Evolutionary conservation across 2,329 filamentous ascomycete species (phyloP).

Genomic region (Aspergillus sojae): DNA sequence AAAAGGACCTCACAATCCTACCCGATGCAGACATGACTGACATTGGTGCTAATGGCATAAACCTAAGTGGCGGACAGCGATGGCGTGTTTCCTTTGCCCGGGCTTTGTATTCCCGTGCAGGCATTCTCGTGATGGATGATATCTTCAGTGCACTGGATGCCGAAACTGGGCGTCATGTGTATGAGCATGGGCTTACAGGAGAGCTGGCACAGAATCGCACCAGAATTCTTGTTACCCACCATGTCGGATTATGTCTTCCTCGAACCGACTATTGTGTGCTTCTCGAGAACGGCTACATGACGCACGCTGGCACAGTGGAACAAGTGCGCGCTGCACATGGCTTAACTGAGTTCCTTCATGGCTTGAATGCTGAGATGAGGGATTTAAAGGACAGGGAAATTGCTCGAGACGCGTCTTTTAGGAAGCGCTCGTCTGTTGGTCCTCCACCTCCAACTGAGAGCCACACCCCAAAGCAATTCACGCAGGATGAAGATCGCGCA

Average conservation of each 20-base stretch:
- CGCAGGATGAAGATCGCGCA: slow-evolving; percentile 74
- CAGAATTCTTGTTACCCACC: slow-evolving; percentile 78
- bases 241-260: slow-evolving; percentile 70
- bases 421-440: slow-evolving; percentile 16
- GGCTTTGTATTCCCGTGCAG: slow-evolving; percentile 76
- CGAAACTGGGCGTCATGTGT: slow-evolving; percentile 77
- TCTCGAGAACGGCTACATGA: slow-evolving; percentile 68
- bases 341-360: slow-evolving; percentile 46
- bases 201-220: slow-evolving; percentile 71
- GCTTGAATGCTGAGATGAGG: slow-evolving; percentile 48
- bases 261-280: slow-evolving; percentile 74
- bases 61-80: slow-evolving; percentile 80
- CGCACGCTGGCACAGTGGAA: slow-evolving; percentile 65
- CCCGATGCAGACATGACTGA: slow-evolving; percentile 77
- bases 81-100: slow-evolving; percentile 81
- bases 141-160: slow-evolving; percentile 82
- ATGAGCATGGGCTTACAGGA: slow-evolving; percentile 73
- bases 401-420: slow-evolving; percentile 14
- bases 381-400: slow-evolving; percentile 26
- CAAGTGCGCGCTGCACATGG: slow-evolving; percentile 53
- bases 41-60: slow-evolving; percentile 82
- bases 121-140: slow-evolving; percentile 77
- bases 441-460: slow-evolving; percentile 22
- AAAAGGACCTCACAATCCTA: slow-evolving; percentile 75
- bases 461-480: slow-evolving; percentile 65